Base-by-base conservation (phyloP, 345 rosid genomes). In the Salix purpurea region DNA sequence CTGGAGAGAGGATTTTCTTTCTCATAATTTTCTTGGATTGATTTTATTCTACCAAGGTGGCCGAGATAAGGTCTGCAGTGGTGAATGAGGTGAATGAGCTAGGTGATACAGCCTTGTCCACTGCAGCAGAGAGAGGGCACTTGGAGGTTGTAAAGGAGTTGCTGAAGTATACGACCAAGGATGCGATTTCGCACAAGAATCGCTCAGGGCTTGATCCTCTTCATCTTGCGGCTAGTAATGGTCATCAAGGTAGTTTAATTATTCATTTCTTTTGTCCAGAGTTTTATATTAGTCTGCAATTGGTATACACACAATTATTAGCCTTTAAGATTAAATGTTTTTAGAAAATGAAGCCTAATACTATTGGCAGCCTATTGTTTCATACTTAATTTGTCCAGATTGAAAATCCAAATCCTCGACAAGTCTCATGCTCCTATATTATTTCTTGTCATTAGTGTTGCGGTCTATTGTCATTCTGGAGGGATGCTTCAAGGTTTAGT, bases 61-160 rank as follows among this genome's bases (percentile, higher is more conserved):
- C 82, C 11, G 95, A 90, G 76, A 91, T 92, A 84, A 88, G 86
- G 85, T 83, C 85, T 14, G 86, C 97, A 0, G 85, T 93, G 39
- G 97, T 91, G 70, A 90, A 93, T 67, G 99, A 96, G 80, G 97
- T 92, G 80, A 96, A 96, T 54, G 97, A 93, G 74, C 83, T 96
- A 73, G 98, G 99, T 60, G 98, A 96, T 89, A 93, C 98, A 11
- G 94, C 98, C 0, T 84, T 96, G 67, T 92, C 89, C 66, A 87
- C 88, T 6, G 97, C 99, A 1, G 96, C 99, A 0, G 92, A 89
- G 83, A 92, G 83, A 82, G 99, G 99, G 64, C 92, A 96, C 68
- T 67, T 92, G 26, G 90, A 87, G 78, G 90, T 96, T 39, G 94
- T 93, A 46, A 81, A 85, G 77, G 98, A 91, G 81, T 80, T 96